Base-by-base conservation (phyloP, 2,329 filamentous ascomycete species). In the Colletotrichum sp. region DNA sequence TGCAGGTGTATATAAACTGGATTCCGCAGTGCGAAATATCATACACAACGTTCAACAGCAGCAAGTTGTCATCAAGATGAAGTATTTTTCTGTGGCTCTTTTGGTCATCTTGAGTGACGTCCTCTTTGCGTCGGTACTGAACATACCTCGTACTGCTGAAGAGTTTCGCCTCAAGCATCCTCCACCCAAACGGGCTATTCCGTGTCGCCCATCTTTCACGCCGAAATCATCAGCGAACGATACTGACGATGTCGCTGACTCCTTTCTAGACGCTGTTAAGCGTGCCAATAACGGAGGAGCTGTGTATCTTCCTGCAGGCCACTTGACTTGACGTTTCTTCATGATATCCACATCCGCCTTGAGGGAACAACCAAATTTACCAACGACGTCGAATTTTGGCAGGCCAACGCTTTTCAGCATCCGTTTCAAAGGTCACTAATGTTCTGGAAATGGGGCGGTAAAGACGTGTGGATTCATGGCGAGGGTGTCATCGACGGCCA, bases 391-490 rank as follows among this genome's bases (percentile, higher is more conserved):
- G 76, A 81, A 6, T 86, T 84, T 78, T 86, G 85, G 85, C 85
- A 86, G 76, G 74, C 79, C 16, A 81, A 85, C 69, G 81, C 84
- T 47, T 86, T 83, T 78, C 77, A 77, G 16, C 83, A 86, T 68
- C 82, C 84, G 0, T 86, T 87, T 77, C 83, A 86, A 76, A 84
- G 86, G 74, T 90, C 87, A 5, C 88, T 92, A 69, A 90, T 90
- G 70, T 92, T 92, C 78, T 92, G 89, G 88, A 88, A 90, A 65
- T 92, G 90, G 90, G 90, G 90, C 69, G 90, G 91, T 13, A 86
- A 89, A 75, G 84, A 91, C 75, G 89, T 93, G 79, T 89, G 87
- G 75, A 90, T 93, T 76, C 90, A 86, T 70, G 91, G 91, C 57
- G 84, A 86, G 15, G 86, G 90, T 57, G 82, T 87, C 16, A 83